Evolutionary conservation across 176 grass and related monocot genomes (phyloP).

Genomic region (Oryza meyeriana): DNA sequence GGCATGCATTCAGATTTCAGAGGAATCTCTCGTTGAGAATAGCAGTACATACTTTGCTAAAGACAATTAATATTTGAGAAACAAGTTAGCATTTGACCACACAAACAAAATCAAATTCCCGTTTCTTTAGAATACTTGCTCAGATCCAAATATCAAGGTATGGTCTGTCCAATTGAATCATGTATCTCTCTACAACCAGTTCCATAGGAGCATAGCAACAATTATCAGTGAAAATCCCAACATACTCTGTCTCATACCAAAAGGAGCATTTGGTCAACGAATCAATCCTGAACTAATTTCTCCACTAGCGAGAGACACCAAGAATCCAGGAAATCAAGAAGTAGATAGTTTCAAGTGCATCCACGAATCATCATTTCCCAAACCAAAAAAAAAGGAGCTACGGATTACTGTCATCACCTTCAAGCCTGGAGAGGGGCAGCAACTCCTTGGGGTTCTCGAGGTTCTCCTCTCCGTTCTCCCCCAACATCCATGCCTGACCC

Average conservation of each 20-base stretch:
- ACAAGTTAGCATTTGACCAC: neutral
- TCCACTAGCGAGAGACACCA: neutral
- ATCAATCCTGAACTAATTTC: neutral
- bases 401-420: slow-evolving; percentile 34
- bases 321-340: neutral
- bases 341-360: neutral
- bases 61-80: no score
- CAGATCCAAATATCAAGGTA: neutral
- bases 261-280: neutral
- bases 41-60: neutral
- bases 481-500: slow-evolving; percentile 68
- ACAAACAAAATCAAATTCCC: neutral
- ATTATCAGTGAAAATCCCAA: neutral
- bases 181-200: neutral
- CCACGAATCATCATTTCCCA: neutral
- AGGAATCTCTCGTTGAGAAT: neutral
- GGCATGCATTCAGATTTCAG: neutral
- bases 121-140: neutral
- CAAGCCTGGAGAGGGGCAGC: slow-evolving; percentile 58
- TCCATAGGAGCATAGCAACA: neutral
- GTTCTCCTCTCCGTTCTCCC: slow-evolving; percentile 61
- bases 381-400: neutral
- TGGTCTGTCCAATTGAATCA: neutral
- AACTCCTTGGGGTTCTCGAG: slow-evolving; percentile 48
- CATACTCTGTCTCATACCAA: neutral